Conservation (phyloP, 305 asterid species). For the Solanum chacoense region DNA sequence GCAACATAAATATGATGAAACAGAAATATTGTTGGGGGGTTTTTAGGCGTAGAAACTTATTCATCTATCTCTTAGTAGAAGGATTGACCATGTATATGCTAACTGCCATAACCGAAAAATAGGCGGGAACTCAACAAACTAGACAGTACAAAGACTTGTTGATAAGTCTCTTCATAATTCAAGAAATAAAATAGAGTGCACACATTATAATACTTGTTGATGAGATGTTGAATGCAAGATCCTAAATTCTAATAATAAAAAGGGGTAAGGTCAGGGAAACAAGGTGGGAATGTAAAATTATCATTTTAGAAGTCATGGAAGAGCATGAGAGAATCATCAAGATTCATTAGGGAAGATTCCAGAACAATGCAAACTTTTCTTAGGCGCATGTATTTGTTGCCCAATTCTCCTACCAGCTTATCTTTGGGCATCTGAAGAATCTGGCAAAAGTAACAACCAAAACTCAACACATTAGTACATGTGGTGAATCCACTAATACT, state of each 20-base stretch:
- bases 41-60: background rate
- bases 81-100: background rate
- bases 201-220: background rate
- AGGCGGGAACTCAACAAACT: background rate
- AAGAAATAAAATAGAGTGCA: background rate
- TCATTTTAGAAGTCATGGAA: constrained; percentile 47
- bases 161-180: background rate
- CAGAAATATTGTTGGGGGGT: background rate
- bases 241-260: background rate
- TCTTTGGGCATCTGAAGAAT: constrained; percentile 49
- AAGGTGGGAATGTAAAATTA: background rate
- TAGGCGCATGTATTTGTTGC: constrained; percentile 17
- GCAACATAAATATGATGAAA: background rate
- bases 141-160: background rate
- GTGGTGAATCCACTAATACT: background rate
- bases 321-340: constrained; percentile 60
- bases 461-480: background rate
- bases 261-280: background rate
- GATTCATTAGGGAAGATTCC: constrained; percentile 50
- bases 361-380: constrained; percentile 32
- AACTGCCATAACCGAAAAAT: background rate
- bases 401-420: constrained; percentile 40
- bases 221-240: background rate
- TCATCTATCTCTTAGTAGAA: background rate
- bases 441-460: constrained; percentile 19